Evolutionary conservation across 768 basidiomycete genomes (phyloP), one percentile per base, ranked within the genome.

Genomic region (Lyophyllum semitale): DNA sequence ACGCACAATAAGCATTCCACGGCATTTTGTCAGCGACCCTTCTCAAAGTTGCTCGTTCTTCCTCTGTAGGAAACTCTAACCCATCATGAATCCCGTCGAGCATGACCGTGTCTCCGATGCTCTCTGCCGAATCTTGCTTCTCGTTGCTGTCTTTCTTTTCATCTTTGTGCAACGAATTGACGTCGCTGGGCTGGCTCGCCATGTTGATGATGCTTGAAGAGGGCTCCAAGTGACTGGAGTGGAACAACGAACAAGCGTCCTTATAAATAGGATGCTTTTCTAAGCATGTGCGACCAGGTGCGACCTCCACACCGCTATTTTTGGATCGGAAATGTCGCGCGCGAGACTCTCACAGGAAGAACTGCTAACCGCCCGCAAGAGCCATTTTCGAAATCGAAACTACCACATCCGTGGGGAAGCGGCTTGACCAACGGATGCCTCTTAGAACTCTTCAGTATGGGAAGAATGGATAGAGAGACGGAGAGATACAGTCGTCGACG

Each of bases 41-140:
- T 25, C 85, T 77, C 29, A 89, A 72, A 9, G 83, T 84, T 4
- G 55, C 61, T 26, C 74, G 65, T 69, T 89, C 88, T 64, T 87
- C 81, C 23, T 81, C 81, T 0, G 84, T 84, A 2, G 88, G 88
- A 61, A 85, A 84, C 60, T 79, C 78, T 50, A 88, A 73, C 20
- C 81, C 84, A 43, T 83, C 82, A 54, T 79, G 74, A 47, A 76
- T 68, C 13, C 59, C 63, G 42, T 71, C 65, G 15, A 49, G 52
- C n/a, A 55, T 58, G 37, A 64, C 54, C 17, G 57, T 20, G n/a
- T 15, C 22, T 8, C 32, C 33, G 20, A 25, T 18, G 15, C 51
- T 29, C n/a, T 59, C 54, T 8, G 18, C 26, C 22, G 48, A 53
- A 13, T n/a, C 44, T 1, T 13, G 27, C 23, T 51, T 50, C n/a